phyloP scores from a whole-genome alignment of 208 protist species.

The Acanthamoeba lenticulata region DNA sequence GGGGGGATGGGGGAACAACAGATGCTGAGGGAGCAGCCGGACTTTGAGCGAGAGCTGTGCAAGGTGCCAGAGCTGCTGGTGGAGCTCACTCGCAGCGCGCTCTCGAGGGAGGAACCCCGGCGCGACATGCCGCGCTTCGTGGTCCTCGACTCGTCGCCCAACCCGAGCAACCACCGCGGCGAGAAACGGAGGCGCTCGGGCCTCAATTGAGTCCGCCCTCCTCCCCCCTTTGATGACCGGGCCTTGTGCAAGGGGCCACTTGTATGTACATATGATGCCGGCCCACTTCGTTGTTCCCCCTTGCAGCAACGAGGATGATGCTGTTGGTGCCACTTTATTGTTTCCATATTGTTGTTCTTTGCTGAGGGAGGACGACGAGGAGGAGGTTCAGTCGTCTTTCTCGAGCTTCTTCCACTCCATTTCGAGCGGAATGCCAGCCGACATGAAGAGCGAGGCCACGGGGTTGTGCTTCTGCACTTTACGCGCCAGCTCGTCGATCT shows the following conservation, averaged over 20 bases:
- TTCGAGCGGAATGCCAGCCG: neutral
- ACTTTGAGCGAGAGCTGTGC: neutral
- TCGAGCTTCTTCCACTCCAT: constrained; percentile 47
- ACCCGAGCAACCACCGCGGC: neutral
- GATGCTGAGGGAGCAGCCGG: neutral
- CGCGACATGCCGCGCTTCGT: neutral
- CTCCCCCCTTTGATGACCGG: too few species aligned
- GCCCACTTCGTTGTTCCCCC: too few species aligned
- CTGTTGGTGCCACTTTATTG: too few species aligned
- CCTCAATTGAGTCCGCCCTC: too few species aligned
- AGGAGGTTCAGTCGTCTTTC: neutral
- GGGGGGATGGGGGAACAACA: neutral
- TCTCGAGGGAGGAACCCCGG: neutral
- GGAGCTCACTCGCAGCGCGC: neutral
- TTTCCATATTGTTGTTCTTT: too few species aligned
- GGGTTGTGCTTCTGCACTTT: constrained; percentile 52
- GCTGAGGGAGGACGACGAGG: too few species aligned
- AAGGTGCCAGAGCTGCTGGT: constrained; percentile 5
- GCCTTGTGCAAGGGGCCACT: too few species aligned
- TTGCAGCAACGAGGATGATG: too few species aligned
- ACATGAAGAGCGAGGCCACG: neutral
- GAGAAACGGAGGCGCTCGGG: neutral
- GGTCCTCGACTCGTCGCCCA: neutral
- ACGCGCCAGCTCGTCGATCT: neutral
- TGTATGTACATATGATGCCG: too few species aligned